These are phyloP conservation scores for Coemansia sp. DNA, from an alignment of 192 early-diverging fungal species.

Conservation along the genomic window DNA sequence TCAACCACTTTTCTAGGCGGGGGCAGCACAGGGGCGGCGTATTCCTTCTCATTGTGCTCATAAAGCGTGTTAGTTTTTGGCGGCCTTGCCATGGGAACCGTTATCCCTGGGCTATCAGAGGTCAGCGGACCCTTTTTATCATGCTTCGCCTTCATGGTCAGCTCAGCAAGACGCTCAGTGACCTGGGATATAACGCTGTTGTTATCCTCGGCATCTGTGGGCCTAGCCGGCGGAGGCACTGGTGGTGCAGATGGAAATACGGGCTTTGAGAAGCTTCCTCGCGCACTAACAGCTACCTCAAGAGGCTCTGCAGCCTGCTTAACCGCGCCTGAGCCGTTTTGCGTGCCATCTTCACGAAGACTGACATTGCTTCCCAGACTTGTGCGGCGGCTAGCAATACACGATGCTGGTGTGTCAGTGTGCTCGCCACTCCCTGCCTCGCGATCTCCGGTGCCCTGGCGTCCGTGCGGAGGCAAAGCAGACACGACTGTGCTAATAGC, in stretches of 20 bases:
- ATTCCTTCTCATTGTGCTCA: constrained; percentile 25
- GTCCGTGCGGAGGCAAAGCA: background rate
- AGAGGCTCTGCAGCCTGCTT: constrained; percentile 25
- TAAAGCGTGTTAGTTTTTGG: background rate
- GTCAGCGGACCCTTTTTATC: background rate
- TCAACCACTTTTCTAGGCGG: constrained; percentile 43
- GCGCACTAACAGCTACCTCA: constrained; percentile 25
- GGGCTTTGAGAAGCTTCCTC: constrained; percentile 38
- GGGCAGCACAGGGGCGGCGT: constrained; percentile 14
- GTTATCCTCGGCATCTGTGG: constrained; percentile 17
- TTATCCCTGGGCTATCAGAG: background rate
- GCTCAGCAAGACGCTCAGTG: constrained; percentile 34
- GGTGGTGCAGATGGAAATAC: too few relatives aligned
- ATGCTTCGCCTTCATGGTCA: constrained; percentile 13
- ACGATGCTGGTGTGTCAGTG: background rate
- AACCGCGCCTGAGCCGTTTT: constrained; percentile 13
- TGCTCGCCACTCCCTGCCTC: background rate
- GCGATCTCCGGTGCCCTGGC: too few relatives aligned
- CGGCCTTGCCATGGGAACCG: background rate
- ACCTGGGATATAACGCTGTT: constrained; percentile 45
- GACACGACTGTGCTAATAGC: too few relatives aligned
- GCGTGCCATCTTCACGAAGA: constrained; percentile 19
- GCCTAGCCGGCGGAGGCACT: constrained; percentile 4
- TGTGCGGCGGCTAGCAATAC: constrained; percentile 6
- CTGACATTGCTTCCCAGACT: constrained; percentile 36